These are phyloP conservation scores for Ephemerocybe angulata DNA, from an alignment of 768 basidiomycete genomes.

Conservation along the genomic window DNA sequence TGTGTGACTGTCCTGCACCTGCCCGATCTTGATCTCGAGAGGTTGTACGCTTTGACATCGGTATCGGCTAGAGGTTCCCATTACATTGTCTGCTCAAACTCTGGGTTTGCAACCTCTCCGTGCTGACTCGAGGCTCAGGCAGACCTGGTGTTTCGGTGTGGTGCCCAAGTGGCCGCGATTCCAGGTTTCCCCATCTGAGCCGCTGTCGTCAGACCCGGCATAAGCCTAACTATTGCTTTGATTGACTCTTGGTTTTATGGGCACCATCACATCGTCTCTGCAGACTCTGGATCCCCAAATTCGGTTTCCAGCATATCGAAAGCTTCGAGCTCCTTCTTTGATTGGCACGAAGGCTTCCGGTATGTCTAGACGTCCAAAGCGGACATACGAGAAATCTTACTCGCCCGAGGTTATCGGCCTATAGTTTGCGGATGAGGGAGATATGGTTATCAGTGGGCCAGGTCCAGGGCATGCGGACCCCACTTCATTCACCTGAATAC, in stretches of 20 bases:
- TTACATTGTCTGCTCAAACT: background rate
- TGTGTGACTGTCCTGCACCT: background rate
- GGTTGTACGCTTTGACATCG: too few species aligned
- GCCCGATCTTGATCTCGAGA: too few species aligned
- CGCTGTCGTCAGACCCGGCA: background rate
- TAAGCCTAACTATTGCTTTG: background rate
- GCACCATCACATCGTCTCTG: background rate
- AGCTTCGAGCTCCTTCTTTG: background rate
- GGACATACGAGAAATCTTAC: background rate
- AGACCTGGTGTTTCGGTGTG: background rate
- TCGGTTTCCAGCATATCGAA: background rate
- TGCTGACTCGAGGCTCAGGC: background rate
- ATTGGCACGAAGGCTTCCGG: background rate
- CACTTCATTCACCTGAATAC: too few species aligned
- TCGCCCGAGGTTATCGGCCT: background rate
- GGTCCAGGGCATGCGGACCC: too few species aligned
- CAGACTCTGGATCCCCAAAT: background rate
- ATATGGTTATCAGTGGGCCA: too few species aligned
- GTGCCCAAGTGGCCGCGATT: background rate
- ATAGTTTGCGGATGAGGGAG: background rate
- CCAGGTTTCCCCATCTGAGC: background rate
- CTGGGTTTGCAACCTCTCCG: too few species aligned
- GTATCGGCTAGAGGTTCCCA: too few species aligned
- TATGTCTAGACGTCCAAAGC: background rate
- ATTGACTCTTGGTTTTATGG: conserved; percentile 4